These are phyloP conservation scores for Diospyros kaki DNA, from an alignment of 148 eudicot genomes.

Conservation along the genomic window DNA sequence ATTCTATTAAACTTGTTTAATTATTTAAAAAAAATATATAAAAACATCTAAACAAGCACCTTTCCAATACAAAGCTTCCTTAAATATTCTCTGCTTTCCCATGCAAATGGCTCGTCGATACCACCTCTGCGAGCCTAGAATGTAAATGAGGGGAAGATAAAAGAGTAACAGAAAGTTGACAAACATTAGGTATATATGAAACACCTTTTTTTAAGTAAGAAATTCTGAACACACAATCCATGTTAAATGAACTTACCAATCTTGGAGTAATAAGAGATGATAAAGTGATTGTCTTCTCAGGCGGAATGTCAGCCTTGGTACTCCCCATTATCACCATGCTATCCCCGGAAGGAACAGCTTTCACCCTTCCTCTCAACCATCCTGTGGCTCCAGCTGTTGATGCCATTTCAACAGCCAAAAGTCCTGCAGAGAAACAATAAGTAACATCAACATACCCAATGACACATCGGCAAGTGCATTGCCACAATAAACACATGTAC, in stretches of 20 bases:
- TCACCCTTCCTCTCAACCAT: slow-evolving; percentile 87
- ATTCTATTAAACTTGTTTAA: no score
- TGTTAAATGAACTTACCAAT: slow-evolving; percentile 41
- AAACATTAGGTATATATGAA: not conserved
- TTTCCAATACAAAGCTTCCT: slow-evolving; percentile 93
- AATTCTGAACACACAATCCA: slow-evolving; percentile 10
- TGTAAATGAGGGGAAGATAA: not conserved
- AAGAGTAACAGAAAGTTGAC: not conserved
- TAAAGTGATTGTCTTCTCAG: slow-evolving; percentile 81
- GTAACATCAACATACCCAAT: slow-evolving; percentile 3
- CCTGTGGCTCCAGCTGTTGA: slow-evolving; percentile 46
- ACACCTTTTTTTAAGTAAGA: not conserved
- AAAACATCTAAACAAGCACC: slow-evolving; percentile 32
- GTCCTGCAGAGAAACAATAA: slow-evolving; percentile 23
- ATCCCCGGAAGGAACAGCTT: slow-evolving; percentile 96
- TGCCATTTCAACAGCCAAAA: slow-evolving; percentile 55
- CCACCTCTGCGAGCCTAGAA: slow-evolving; percentile 85
- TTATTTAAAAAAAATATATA: not conserved
- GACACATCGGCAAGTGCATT: not conserved
- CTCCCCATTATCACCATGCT: slow-evolving; percentile 75
- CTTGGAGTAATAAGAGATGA: slow-evolving; percentile 77
- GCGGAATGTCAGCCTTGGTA: slow-evolving; percentile 64
- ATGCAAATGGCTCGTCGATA: slow-evolving; percentile 91
- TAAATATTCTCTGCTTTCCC: slow-evolving; percentile 92
- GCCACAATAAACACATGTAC: not conserved